Percentiles rank a stretch among this genome's conserved stretches.
Conservation (phyloP, 2,329 filamentous ascomycete genomes). For the Ophiocordyceps australis region DNA sequence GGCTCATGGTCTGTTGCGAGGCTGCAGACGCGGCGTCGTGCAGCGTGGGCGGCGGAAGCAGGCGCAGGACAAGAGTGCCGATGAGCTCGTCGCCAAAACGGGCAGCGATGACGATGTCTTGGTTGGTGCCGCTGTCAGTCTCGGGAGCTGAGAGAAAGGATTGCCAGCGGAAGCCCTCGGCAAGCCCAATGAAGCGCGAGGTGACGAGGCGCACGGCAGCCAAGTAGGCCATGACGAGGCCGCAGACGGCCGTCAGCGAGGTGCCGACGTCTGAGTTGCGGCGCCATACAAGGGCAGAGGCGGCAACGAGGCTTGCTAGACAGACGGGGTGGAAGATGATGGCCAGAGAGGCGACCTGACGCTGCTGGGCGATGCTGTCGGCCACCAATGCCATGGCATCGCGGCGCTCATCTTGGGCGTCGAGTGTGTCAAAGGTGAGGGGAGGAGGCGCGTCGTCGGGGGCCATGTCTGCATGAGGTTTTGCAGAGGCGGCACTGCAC, state of each 20-base stretch:
- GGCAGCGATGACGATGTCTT: slow-evolving; percentile 44
- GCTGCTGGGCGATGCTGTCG: slow-evolving; percentile 70
- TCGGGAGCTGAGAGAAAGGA: slow-evolving; percentile 27
- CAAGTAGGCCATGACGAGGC: slow-evolving; percentile 44
- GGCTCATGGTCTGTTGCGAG: too few species aligned
- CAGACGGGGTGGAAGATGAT: slow-evolving; percentile 45
- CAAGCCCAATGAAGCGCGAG: slow-evolving; percentile 40
- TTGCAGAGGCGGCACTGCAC: neutral
- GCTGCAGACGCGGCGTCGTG: too few species aligned
- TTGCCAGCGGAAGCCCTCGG: slow-evolving; percentile 44
- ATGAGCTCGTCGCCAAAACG: slow-evolving; percentile 49
- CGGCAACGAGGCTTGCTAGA: slow-evolving; percentile 22
- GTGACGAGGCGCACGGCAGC: slow-evolving; percentile 41
- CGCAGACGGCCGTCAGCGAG: slow-evolving; percentile 34
- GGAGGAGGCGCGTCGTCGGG: slow-evolving; percentile 27
- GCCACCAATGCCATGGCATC: slow-evolving; percentile 55
- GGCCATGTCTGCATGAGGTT: neutral
- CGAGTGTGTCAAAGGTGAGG: slow-evolving; percentile 39
- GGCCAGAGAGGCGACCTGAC: slow-evolving; percentile 43
- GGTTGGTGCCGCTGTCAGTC: slow-evolving; percentile 13
- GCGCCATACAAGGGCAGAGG: slow-evolving; percentile 22
- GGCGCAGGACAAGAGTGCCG: slow-evolving; percentile 47
- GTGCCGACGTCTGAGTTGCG: slow-evolving; percentile 28
- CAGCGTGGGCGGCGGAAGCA: slow-evolving; percentile 17
- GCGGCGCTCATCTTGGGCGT: slow-evolving; percentile 36